Conservation (phyloP, 2,329 filamentous ascomycete species). For the Nothomitra cinnamomea region DNA sequence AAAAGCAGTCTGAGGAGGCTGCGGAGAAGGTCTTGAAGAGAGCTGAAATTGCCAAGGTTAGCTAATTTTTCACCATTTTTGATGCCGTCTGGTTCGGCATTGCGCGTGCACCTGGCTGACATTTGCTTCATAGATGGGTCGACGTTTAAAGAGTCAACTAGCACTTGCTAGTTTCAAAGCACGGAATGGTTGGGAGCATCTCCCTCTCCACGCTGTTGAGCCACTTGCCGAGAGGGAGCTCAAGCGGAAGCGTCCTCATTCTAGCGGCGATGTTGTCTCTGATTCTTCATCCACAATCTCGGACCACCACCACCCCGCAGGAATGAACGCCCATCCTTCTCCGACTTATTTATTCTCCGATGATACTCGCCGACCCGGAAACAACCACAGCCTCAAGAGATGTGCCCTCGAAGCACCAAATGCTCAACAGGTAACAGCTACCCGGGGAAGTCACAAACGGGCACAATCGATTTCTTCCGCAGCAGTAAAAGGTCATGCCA, state of each 20-base stretch:
- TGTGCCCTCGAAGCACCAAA: neutral
- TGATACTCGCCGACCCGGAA: slow-evolving; percentile 42
- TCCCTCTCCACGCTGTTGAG: slow-evolving; percentile 73
- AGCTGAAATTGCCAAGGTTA: slow-evolving; percentile 60
- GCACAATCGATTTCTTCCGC: neutral
- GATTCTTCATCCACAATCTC: slow-evolving; percentile 77
- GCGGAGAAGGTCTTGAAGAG: slow-evolving; percentile 51
- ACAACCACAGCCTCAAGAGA: neutral
- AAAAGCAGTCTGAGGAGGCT: slow-evolving; percentile 18
- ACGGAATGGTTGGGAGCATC: slow-evolving; percentile 84
- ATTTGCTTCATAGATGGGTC: slow-evolving; percentile 53
- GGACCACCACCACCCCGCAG: slow-evolving; percentile 52
- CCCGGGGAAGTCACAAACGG: neutral
- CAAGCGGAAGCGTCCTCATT: slow-evolving; percentile 49
- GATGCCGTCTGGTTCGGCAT: slow-evolving; percentile 17
- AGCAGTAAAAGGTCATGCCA: neutral
- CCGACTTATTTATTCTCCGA: slow-evolving; percentile 75
- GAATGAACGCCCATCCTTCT: slow-evolving; percentile 66
- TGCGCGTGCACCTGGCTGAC: slow-evolving; percentile 12
- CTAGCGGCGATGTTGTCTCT: slow-evolving; percentile 57
- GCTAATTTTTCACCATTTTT: slow-evolving; percentile 14
- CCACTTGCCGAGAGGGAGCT: slow-evolving; percentile 67
- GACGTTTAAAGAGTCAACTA: slow-evolving; percentile 81
- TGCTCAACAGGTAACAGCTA: neutral
- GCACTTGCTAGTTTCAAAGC: slow-evolving; percentile 96